Evolutionary conservation across 225 moss, liverwort and hornwort genomes (phyloP).

Genomic region (Lunularia cruciata): DNA sequence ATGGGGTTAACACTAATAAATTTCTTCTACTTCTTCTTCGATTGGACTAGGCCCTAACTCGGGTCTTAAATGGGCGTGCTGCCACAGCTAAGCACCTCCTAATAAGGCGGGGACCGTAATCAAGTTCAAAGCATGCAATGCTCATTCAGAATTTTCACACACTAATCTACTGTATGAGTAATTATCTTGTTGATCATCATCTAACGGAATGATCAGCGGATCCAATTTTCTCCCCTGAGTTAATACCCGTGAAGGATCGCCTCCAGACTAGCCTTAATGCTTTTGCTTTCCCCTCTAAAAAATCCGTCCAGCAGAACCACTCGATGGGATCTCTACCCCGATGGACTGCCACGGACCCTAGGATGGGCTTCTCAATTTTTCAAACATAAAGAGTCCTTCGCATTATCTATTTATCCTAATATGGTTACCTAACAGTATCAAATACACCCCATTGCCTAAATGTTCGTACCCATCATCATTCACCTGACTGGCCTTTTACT

Average conservation of each 20-base stretch:
- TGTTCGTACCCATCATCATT: constrained; percentile 18
- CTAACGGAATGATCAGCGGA: constrained; percentile 20
- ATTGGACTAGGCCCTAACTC: not conserved
- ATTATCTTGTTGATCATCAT: constrained; percentile 21
- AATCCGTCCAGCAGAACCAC: not conserved
- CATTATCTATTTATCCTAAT: not conserved
- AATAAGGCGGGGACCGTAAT: constrained; percentile 23
- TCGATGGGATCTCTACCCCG: not conserved
- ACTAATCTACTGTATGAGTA: constrained; percentile 10
- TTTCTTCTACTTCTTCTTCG: not conserved
- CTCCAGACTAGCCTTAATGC: constrained; percentile 9
- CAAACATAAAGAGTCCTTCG: not conserved
- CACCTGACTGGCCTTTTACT: constrained; percentile 9
- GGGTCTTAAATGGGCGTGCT: constrained; percentile 8
- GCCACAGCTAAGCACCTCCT: constrained; percentile 23
- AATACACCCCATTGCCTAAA: not conserved
- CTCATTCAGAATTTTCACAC: not conserved
- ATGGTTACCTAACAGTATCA: constrained; percentile 19
- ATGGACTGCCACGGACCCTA: not conserved
- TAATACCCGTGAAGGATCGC: constrained; percentile 7
- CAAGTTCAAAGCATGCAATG: constrained; percentile 17
- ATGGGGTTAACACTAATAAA: not conserved
- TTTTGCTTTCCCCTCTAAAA: not conserved
- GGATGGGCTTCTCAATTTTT: not conserved
- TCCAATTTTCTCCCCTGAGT: constrained; percentile 9